These are phyloP conservation scores for Chenopodium quinoa DNA, from an alignment of 148 eudicot species.

Conservation along the genomic window DNA sequence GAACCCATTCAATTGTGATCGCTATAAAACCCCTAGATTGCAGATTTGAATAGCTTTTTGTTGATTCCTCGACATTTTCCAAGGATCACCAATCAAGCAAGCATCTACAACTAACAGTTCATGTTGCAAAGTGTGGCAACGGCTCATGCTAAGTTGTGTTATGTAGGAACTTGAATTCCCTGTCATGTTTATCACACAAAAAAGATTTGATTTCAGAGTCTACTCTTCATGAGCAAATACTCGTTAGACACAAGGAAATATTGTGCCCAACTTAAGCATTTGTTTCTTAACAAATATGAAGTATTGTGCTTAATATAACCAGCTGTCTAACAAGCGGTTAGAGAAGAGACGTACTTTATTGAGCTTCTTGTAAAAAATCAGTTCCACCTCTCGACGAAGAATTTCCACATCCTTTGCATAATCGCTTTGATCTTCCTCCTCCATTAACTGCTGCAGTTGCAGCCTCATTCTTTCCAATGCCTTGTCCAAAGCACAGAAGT, in stretches of 20 bases:
- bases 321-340: too few species aligned
- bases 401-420: slow-evolving; percentile 70
- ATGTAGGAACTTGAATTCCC: slow-evolving; percentile 57
- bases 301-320: too few species aligned
- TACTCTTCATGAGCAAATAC: background rate
- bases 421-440: slow-evolving; percentile 53
- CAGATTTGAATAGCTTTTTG: background rate
- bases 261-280: background rate
- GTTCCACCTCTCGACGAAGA: slow-evolving; percentile 78
- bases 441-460: slow-evolving; percentile 58
- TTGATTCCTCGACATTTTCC: too few species aligned
- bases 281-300: too few species aligned
- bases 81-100: background rate
- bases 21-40: background rate
- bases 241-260: too few species aligned
- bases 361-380: slow-evolving; percentile 59
- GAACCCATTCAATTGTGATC: background rate
- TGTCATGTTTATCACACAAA: slow-evolving; percentile 26
- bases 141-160: slow-evolving; percentile 2
- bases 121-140: background rate
- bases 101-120: background rate
- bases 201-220: too few species aligned
- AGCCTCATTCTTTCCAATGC: slow-evolving; percentile 59
- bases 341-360: slow-evolving; percentile 36
- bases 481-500: slow-evolving; percentile 58